A percentile compares a stretch with the other conserved stretches of the same genome.
These are phyloP conservation scores for Boletus rubescentipes DNA, from an alignment of 768 basidiomycete genomes.

Conservation along the genomic window DNA sequence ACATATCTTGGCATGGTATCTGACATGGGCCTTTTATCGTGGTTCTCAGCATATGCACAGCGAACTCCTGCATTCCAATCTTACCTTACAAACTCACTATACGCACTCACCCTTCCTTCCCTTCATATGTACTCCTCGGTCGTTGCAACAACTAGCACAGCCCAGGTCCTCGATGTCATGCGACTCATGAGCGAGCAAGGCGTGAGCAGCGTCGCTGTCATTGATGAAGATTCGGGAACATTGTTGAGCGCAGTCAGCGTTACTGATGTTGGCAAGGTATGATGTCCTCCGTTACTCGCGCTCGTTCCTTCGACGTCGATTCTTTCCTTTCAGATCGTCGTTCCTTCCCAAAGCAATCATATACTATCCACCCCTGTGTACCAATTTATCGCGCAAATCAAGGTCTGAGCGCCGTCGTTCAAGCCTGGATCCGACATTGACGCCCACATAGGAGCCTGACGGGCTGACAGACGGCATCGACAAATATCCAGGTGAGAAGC, in stretches of 20 bases:
- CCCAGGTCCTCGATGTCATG: slow-evolving; percentile 78
- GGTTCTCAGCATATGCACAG: slow-evolving; percentile 59
- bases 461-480: slow-evolving; percentile 81
- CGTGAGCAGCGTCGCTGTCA: slow-evolving; percentile 77
- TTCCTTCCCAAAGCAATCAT: slow-evolving; percentile 77
- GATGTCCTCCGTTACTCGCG: neutral
- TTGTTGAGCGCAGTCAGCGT: slow-evolving; percentile 78
- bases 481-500: slow-evolving; percentile 64
- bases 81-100: slow-evolving; percentile 53
- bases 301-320: neutral
- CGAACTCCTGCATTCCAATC: slow-evolving; percentile 36
- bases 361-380: slow-evolving; percentile 68
- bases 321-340: slow-evolving; percentile 55
- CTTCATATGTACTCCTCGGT: slow-evolving; percentile 62
- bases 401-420: slow-evolving; percentile 41
- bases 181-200: slow-evolving; percentile 82
- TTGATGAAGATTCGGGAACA: slow-evolving; percentile 61
- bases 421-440: neutral
- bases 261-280: slow-evolving; percentile 76
- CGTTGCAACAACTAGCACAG: slow-evolving; percentile 57
- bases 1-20: slow-evolving; percentile 72
- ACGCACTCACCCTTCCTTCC: slow-evolving; percentile 59
- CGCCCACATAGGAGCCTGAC: slow-evolving; percentile 50
- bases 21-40: slow-evolving; percentile 67
- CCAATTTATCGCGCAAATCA: slow-evolving; percentile 70